These are phyloP conservation scores for Hypoxylon sp. DNA, from an alignment of 2,329 filamentous ascomycete species.

Conservation along the genomic window DNA sequence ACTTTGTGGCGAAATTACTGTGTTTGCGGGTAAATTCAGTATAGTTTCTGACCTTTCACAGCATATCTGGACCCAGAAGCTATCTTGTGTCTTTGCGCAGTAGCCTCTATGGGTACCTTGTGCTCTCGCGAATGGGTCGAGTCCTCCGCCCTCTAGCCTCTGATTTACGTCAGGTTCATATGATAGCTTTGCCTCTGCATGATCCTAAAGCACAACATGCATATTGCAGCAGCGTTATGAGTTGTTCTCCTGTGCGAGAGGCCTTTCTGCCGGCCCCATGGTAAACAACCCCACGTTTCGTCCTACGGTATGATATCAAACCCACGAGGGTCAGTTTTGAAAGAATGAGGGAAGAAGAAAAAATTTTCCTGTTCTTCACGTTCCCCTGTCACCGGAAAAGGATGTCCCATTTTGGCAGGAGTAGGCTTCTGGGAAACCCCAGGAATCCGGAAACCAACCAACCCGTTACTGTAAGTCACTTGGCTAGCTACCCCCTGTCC, in stretches of 20 bases:
- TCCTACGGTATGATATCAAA: constrained; percentile 46
- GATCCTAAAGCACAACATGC: constrained; percentile 45
- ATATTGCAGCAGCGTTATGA: constrained; percentile 44
- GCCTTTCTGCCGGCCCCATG: constrained; percentile 43
- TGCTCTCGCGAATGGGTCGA: constrained; percentile 38
- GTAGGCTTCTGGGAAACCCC: constrained; percentile 32
- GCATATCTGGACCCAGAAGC: constrained; percentile 43
- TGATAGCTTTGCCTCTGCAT: constrained; percentile 41
- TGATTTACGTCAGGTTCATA: constrained; percentile 45
- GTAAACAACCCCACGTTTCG: constrained; percentile 47
- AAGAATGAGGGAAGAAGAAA: constrained; percentile 28
- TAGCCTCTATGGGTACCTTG: constrained; percentile 30
- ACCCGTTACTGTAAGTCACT: constrained; percentile 40
- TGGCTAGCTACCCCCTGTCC: constrained; percentile 41
- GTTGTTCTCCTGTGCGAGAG: constrained; percentile 44
- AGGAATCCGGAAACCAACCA: constrained; percentile 43
- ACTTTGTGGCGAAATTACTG: constrained; percentile 54
- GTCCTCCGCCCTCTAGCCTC: constrained; percentile 21
- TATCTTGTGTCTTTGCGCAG: constrained; percentile 34
- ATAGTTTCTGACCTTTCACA: constrained; percentile 40
- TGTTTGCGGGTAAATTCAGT: constrained; percentile 47
- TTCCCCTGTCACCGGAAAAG: constrained; percentile 41
- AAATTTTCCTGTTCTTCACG: constrained; percentile 25
- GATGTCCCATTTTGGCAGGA: constrained; percentile 42
- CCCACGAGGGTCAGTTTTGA: constrained; percentile 37